Percentiles rank a stretch among this genome's conserved stretches.
phyloP scores from a whole-genome alignment of 2,329 filamentous ascomycete species.

The Cladorrhinum sp. region DNA sequence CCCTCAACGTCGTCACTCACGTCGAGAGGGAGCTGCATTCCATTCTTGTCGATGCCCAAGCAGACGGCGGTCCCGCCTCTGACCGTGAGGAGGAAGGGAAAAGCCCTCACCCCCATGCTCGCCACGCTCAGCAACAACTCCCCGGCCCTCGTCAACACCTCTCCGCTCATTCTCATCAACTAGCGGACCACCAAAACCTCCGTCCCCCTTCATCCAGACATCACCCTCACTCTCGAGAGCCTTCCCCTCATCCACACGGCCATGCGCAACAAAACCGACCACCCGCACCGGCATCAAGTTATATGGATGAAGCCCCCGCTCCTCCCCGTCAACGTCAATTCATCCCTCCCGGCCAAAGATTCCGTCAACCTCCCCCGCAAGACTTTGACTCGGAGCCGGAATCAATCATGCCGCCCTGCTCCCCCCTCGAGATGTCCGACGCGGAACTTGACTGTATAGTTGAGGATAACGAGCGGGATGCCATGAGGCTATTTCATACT shows the following conservation, averaged over 20 bases:
- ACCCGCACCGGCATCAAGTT: not conserved
- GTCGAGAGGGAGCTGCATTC: slow-evolving; percentile 19
- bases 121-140: not conserved
- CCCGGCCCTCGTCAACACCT: not conserved
- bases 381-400: not conserved
- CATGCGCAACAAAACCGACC: not conserved
- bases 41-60: slow-evolving; percentile 6
- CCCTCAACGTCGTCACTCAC: slow-evolving; percentile 13
- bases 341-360: slow-evolving; percentile 1
- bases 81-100: not conserved
- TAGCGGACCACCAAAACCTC: not conserved
- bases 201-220: not conserved
- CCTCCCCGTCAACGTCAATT: not conserved
- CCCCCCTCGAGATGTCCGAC: slow-evolving; percentile 29
- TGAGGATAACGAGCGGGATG: slow-evolving; percentile 11
- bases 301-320: not conserved
- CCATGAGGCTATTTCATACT: not conserved
- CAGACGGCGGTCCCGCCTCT: too few species aligned
- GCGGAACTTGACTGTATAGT: slow-evolving; percentile 29
- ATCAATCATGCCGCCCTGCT: slow-evolving; percentile 26
- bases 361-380: slow-evolving; percentile 6
- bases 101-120: too few species aligned
- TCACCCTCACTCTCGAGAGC: too few species aligned
- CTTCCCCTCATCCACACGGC: too few species aligned
- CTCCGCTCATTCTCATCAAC: not conserved